Percentiles rank a stretch among this genome's conserved stretches.
phyloP scores from a whole-genome alignment of 805 yeast genomes.

The Myxozyma vanderwaltii region DNA sequence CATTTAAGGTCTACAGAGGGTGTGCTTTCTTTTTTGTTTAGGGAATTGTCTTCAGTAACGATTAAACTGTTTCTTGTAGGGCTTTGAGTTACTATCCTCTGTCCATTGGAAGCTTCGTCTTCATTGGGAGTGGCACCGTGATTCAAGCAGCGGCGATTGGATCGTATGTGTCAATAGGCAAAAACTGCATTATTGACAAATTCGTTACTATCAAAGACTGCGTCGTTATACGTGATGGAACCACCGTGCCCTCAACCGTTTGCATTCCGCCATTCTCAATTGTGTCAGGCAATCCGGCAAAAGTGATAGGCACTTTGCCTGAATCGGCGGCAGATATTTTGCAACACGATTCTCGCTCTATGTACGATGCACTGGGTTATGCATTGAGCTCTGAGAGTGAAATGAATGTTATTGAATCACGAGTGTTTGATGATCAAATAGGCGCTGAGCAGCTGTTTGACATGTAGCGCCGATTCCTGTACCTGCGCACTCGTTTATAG shows the following conservation, averaged over 20 bases:
- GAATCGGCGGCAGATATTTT: conserved; percentile 41
- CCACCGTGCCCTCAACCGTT: conserved; percentile 43
- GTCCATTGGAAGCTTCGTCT: conserved; percentile 45
- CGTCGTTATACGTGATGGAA: conserved; percentile 40
- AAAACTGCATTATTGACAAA: conserved; percentile 40
- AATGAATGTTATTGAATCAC: neutral
- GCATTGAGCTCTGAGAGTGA: neutral
- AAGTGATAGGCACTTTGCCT: conserved; percentile 37
- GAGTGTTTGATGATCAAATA: conserved; percentile 19
- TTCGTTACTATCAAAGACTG: conserved; percentile 46
- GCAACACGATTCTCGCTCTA: conserved; percentile 39
- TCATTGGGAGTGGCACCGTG: conserved; percentile 40
- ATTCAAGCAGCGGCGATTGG: conserved; percentile 47
- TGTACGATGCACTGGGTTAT: conserved; percentile 31
- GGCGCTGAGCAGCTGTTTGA: neutral
- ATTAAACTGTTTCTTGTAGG: conserved; percentile 1
- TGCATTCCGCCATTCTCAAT: conserved; percentile 44
- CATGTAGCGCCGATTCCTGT: neutral
- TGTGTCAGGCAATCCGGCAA: conserved; percentile 39
- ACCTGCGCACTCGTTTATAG: too few relatives aligned
- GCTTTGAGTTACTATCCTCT: conserved; percentile 40
- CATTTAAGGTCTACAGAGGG: conserved; percentile 35
- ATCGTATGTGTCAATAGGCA: conserved; percentile 44
- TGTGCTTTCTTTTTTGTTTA: neutral
- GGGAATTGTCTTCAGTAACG: neutral